phyloP scores from a whole-genome alignment of 352 stramenopile species.

The Thalassiosira exigua region DNA sequence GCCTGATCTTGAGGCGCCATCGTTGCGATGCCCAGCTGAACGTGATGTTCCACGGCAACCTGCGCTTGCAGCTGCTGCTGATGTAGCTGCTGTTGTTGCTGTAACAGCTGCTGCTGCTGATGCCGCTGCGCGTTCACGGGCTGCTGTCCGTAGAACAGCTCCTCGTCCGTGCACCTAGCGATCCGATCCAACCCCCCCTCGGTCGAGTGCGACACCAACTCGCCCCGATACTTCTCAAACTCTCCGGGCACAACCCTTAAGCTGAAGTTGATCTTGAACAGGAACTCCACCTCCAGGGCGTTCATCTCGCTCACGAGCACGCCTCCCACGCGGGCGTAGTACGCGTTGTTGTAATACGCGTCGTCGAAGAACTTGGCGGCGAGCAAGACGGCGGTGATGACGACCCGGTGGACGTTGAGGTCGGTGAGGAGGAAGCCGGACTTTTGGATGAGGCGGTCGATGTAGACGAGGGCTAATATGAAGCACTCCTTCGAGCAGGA shows the following conservation, averaged over 20 bases:
- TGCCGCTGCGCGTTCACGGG: no score
- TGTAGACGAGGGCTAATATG: slow-evolving; percentile 98
- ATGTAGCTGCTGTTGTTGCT: no score
- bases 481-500: slow-evolving; percentile 98
- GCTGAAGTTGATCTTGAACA: slow-evolving; percentile 98
- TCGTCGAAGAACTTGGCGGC: slow-evolving; percentile 99
- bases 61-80: not conserved
- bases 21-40: not conserved
- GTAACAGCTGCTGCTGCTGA: no score
- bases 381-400: slow-evolving; percentile 97
- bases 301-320: slow-evolving; percentile 95
- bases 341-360: slow-evolving; percentile 99
- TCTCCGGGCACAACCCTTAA: slow-evolving; percentile 90
- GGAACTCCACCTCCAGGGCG: slow-evolving; percentile 96
- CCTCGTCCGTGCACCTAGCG: slow-evolving; percentile 6
- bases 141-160: slow-evolving; percentile 18
- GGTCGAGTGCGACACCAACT: slow-evolving; percentile 72
- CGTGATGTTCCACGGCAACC: not conserved
- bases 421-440: slow-evolving; percentile 96
- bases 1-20: no score
- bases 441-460: slow-evolving; percentile 97
- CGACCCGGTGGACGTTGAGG: slow-evolving; percentile 97
- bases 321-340: slow-evolving; percentile 97
- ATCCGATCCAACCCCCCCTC: slow-evolving; percentile 27
- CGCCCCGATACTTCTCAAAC: slow-evolving; percentile 82